Evolutionary conservation across 176 grass and related monocot genomes (phyloP).

Genomic region (Dactylis glomerata): DNA sequence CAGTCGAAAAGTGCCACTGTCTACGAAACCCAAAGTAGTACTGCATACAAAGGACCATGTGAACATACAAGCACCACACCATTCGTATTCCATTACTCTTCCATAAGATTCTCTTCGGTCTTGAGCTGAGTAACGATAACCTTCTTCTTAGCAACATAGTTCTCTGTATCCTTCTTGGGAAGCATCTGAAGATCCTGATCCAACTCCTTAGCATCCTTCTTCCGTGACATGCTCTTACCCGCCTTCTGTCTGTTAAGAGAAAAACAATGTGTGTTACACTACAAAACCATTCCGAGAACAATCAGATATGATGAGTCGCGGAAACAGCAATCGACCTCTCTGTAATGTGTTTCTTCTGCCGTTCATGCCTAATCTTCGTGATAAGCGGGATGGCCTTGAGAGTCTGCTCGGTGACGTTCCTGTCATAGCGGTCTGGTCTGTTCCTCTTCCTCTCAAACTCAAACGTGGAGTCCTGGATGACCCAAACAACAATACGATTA

Average conservation of each 20-base stretch:
- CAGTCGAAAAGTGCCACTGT: not conserved
- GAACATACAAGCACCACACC: not conserved
- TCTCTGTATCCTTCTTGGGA: not conserved
- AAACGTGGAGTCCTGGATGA: constrained; percentile 71
- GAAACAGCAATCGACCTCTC: constrained; percentile 42
- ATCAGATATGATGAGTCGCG: not conserved
- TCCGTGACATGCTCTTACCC: constrained; percentile 34
- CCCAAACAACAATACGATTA: not conserved
- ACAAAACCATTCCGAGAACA: not conserved
- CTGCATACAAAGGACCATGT: not conserved
- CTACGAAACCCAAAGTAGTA: not conserved
- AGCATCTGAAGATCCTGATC: constrained; percentile 58
- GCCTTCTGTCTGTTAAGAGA: constrained; percentile 42
- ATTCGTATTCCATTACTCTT: not conserved
- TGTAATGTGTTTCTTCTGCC: constrained; percentile 52
- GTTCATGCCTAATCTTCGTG: constrained; percentile 60
- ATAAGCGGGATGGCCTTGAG: constrained; percentile 35
- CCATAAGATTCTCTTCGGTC: constrained; percentile 17
- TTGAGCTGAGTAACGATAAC: not conserved
- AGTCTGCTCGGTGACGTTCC: constrained; percentile 54
- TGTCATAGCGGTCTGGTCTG: constrained; percentile 83
- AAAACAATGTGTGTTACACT: not conserved
- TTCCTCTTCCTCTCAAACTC: constrained; percentile 97
- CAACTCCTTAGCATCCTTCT: constrained; percentile 55
- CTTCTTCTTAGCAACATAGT: not conserved